Percentiles rank a stretch among this genome's conserved stretches.
Evolutionary conservation across 495 filamentous ascomycete species (phyloP).

Genomic region (Talaromyces proteolyticus): DNA sequence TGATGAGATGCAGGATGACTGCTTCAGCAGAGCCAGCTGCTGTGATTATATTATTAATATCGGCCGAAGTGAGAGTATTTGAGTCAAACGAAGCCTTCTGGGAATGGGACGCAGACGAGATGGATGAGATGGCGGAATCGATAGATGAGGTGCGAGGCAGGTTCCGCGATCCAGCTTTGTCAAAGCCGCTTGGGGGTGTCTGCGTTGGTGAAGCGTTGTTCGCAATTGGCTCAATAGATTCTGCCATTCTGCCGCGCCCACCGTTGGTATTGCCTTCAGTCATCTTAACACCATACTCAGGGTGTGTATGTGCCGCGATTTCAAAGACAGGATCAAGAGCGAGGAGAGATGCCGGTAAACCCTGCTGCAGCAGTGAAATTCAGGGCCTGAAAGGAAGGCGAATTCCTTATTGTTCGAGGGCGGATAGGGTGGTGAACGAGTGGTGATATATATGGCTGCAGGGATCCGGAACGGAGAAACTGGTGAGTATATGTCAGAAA

Average conservation of each 20-base stretch:
- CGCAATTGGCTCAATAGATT: background rate
- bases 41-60: constrained; percentile 68
- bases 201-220: constrained; percentile 7
- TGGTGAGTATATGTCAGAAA: too few relatives aligned
- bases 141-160: constrained; percentile 85
- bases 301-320: background rate
- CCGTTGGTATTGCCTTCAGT: constrained; percentile 4
- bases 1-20: constrained; percentile 79
- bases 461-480: too few relatives aligned
- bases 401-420: too few relatives aligned
- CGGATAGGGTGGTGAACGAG: too few relatives aligned
- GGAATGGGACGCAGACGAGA: constrained; percentile 63
- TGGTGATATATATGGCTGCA: too few relatives aligned
- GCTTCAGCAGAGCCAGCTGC: constrained; percentile 87
- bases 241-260: constrained; percentile 2
- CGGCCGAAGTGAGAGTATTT: constrained; percentile 40
- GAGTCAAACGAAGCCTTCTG: constrained; percentile 61
- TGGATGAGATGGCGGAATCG: constrained; percentile 85
- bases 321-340: too few relatives aligned
- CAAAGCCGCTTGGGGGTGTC: constrained; percentile 23
- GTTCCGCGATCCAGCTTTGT: constrained; percentile 33
- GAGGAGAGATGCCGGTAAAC: too few relatives aligned
- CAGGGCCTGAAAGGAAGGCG: too few relatives aligned
- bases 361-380: too few relatives aligned
- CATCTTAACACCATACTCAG: constrained; percentile 8